Evolutionary conservation across 2,329 filamentous ascomycete genomes (phyloP), one percentile per base, ranked within the genome.

Genomic region (Knoxdaviesia proteae): DNA sequence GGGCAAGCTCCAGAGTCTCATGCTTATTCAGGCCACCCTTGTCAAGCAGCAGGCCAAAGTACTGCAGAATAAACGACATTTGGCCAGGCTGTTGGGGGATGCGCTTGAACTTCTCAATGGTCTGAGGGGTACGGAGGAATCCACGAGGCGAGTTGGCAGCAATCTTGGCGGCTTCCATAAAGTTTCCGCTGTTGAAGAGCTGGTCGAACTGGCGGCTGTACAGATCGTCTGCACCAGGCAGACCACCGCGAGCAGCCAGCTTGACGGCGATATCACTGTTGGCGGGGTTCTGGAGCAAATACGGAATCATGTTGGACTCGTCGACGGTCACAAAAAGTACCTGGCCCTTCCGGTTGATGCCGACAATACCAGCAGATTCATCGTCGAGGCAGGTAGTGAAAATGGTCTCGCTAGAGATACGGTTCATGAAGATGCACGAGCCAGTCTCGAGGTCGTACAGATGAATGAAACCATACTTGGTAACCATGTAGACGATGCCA

Each of bases 381-480:
- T 73, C 71, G 58, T 98, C 90, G 34, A 78, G 66, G 39, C 84
- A 80, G 20, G 87, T 94, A 31, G 88, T 92, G 65, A 98, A 98
- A 58, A 98, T 96, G 31, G 90, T 98, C 58, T 98, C 90, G 67
- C 86, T 94, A 34, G 90, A 98, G 55, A 98, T 98, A 53, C 92
- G 81, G 70, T 98, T 98, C 86, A 98, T 92, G 73, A 94, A 98
- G 57, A 98, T 90, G 58, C 84, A 92, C 8, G 81, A 82, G 45
- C 84, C 92, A 6, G 83, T 90, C 67, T 98, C 92, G 45, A 98
- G 75, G 56, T 98, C 92, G 63, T 98, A 96, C 30, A 98, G 74
- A 62, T 98, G 90, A 53, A 98, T 96, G 64, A 96, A 98, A 42
- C 90, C 90, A 55, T 94, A 98, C 61, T 98, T 98, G 45, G 90